Conservation (phyloP, 2,329 filamentous ascomycete species). For the Myriosclerotinia duriaeana region DNA sequence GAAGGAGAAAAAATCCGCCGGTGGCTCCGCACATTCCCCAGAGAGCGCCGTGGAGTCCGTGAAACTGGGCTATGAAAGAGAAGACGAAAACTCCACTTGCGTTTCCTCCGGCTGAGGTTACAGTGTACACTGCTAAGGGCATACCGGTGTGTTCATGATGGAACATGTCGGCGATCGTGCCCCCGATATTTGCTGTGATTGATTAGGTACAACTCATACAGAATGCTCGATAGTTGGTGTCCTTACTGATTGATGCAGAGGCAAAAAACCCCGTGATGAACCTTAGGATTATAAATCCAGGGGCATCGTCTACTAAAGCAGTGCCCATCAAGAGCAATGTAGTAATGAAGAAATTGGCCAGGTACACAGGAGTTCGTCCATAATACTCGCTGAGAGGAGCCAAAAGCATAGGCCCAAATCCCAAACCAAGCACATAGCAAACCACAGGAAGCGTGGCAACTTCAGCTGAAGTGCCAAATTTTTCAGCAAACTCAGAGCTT, state of each 20-base stretch:
- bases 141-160: conserved; percentile 21
- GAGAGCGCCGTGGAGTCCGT: conserved; percentile 23
- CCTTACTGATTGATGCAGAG: conserved; percentile 28
- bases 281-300: conserved; percentile 47
- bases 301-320: conserved; percentile 55
- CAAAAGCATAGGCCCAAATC: conserved; percentile 59
- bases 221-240: background rate
- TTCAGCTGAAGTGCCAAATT: conserved; percentile 10
- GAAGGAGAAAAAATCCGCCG: conserved; percentile 25
- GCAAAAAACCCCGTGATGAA: conserved; percentile 52
- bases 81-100: conserved; percentile 41
- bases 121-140: conserved; percentile 16
- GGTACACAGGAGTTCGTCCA: conserved; percentile 48
- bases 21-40: conserved; percentile 26
- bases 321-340: conserved; percentile 62
- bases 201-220: background rate
- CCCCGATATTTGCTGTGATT: conserved; percentile 37
- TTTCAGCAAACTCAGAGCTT: background rate
- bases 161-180: conserved; percentile 50
- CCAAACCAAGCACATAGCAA: conserved; percentile 59
- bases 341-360: conserved; percentile 50
- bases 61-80: conserved; percentile 24
- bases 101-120: conserved; percentile 34
- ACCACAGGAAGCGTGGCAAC: conserved; percentile 26
- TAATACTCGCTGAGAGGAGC: conserved; percentile 62